Evolutionary conservation across 1,139 yeast genomes (phyloP).

Genomic region (Blastobotrys aristatus): DNA sequence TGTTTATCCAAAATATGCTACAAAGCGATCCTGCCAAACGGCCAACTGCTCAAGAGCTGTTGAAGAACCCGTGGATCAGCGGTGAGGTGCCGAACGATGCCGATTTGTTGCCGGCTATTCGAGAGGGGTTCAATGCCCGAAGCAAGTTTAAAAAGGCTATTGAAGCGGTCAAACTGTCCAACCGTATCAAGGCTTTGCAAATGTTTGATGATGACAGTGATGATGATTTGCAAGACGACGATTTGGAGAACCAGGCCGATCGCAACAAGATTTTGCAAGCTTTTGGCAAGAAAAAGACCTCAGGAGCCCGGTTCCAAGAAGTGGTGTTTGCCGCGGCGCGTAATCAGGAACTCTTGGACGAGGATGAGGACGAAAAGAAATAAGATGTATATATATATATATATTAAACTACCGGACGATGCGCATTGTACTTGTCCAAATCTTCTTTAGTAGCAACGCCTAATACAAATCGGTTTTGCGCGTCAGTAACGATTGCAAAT

Average conservation of each 20-base stretch:
- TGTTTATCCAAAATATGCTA: conserved; percentile 63
- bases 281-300: background rate
- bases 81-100: conserved; percentile 35
- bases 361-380: conserved; percentile 13
- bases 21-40: conserved; percentile 60
- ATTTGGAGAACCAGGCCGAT: conserved; percentile 2
- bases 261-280: conserved; percentile 7
- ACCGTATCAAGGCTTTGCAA: conserved; percentile 64
- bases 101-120: conserved; percentile 68
- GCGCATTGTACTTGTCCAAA: conserved; percentile 47
- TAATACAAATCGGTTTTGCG: conserved; percentile 49
- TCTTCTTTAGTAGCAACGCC: conserved; percentile 67
- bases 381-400: background rate
- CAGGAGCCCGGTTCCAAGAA: conserved; percentile 56
- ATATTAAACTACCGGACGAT: conserved; percentile 31
- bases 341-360: conserved; percentile 46
- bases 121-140: conserved; percentile 77
- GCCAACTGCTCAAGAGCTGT: conserved; percentile 59
- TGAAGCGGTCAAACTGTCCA: conserved; percentile 70
- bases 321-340: conserved; percentile 67
- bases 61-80: conserved; percentile 69
- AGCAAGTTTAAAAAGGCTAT: conserved; percentile 82
- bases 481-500: conserved; percentile 57
- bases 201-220: conserved; percentile 47
- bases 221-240: conserved; percentile 27